phyloP scores from a whole-genome alignment of 768 basidiomycete species.

The Podaxis sp. region DNA sequence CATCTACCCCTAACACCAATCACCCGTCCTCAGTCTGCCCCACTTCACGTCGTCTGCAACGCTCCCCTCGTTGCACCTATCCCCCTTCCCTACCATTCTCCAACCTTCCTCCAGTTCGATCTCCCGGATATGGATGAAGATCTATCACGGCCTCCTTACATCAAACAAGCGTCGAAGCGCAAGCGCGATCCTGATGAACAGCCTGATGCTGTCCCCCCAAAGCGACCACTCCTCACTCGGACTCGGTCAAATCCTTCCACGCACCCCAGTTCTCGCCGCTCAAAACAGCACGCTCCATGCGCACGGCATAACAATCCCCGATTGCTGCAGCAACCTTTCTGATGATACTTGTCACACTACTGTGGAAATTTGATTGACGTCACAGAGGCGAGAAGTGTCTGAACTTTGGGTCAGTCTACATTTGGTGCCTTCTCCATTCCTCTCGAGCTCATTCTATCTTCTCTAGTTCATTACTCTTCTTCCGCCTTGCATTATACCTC shows the following conservation, averaged over 20 bases:
- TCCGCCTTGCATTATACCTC: neutral
- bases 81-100: slow-evolving; percentile 66
- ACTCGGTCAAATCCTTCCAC: slow-evolving; percentile 2
- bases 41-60: slow-evolving; percentile 52
- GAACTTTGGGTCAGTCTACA: slow-evolving; percentile 5
- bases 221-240: slow-evolving; percentile 22
- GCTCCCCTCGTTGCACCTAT: slow-evolving; percentile 66
- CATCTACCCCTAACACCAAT: slow-evolving; percentile 16
- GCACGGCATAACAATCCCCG: slow-evolving; percentile 6
- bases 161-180: slow-evolving; percentile 11
- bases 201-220: slow-evolving; percentile 24
- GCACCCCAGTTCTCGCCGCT: neutral
- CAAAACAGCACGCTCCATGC: slow-evolving; percentile 6
- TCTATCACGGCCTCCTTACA: slow-evolving; percentile 67
- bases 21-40: slow-evolving; percentile 18
- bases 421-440: neutral
- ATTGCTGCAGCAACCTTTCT: slow-evolving; percentile 7
- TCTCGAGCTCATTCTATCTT: neutral
- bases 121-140: slow-evolving; percentile 66
- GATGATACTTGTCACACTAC: slow-evolving; percentile 8
- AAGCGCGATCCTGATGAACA: slow-evolving; percentile 35
- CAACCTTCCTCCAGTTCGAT: slow-evolving; percentile 65
- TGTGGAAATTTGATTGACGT: slow-evolving; percentile 10
- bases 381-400: slow-evolving; percentile 2
- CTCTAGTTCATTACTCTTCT: slow-evolving; percentile 5